Evolutionary conservation across 106 monocot species (phyloP), one percentile per base, ranked within the genome.

Genomic region (Ottelia alismoides): DNA sequence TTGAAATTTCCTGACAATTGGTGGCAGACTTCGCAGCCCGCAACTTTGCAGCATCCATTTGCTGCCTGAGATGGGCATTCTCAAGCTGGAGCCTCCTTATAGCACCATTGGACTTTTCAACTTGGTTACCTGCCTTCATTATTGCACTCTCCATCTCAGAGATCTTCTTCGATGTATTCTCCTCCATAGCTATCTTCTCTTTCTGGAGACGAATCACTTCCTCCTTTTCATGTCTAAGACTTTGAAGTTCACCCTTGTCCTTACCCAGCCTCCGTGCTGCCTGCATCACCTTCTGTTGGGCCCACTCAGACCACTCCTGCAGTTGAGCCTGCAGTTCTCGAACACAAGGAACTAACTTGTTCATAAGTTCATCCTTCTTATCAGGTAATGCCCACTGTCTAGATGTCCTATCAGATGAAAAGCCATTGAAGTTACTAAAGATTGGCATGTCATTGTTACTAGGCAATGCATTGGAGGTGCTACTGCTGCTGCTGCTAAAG

Each of bases 251-350:
- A 21, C 62, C 32, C 50, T 80, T 83, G 28, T 89, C 89, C 47
- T 80, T 83, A 22, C 61, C 61, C 43, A 89, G 59, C 55, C 89
- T 71, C 22, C 72, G 71, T 1, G 89, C 70, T 27, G 74, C 77
- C 56, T 89, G 79, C 83, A 89, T 89, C 25, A 89, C 73, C 66
- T 84, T 83, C 22, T 84, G 74, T 25, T 83, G 79, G 22, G 83
- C 84, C 89, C 89, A 89, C 16, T 84, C 89, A 1, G 55, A 74
- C 83, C 88, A 89, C 55, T 77, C 76, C 61, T 84, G 76, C 50
- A 80, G 57, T 12, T 72, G 76, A 22, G 72, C 66, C 51, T 89
- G 71, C 16, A 89, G 56, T 52, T 80, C 77, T 31, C 58, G 64
- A 18, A 57, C 57, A 47, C 71, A 57, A 45, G 74, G 68, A 11